Evolutionary conservation across 2,329 filamentous ascomycete species (phyloP), one percentile per base, ranked within the genome.

Genomic region (Paecilomyces fulvus): DNA sequence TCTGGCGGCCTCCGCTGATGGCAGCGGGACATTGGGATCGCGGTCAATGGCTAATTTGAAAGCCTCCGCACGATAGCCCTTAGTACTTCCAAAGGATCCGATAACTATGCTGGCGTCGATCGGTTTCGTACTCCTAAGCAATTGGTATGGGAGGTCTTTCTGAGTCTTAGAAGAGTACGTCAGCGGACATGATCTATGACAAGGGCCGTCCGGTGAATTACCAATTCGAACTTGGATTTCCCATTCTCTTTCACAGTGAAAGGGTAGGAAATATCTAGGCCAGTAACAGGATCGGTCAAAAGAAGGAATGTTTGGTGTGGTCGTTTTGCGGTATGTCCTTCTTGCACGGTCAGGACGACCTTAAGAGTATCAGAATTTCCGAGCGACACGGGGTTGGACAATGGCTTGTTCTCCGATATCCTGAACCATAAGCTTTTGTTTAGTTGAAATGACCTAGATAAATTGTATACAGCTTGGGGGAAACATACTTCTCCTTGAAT

Each of bases 241-340:
- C 94, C 94, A 66, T 81, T 90, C 9, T 94, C 89, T 77, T 95
- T 96, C 51, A 95, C 78, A 10, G 77, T 86, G 65, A 99, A 80
- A 1, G 91, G 85, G 67, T 92, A 96, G 0, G 92, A 91, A 23
- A 91, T 86, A 73, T 97, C 92, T 51, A 99, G 79, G 33, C 89
- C 90, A 10, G 85, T 86, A 11, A 80, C 77, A 10, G 81, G 77
- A 64, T 97, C 91, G 65, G 83, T 86, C 57, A 99, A 75, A 14
- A 94, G 80, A 55, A 99, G 80, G 78, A 96, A 96, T 5, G 91
- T 91, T 75, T 99, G 94, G 75, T 99, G 94, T 64, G 94, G 90
- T 62, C 89, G 85, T 80, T 91, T 92, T 51, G 83, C 81, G 64
- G 85, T 86, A 74, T 85, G 85, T 69, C 83, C 86, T 67, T 96